These are phyloP conservation scores for Cicer bijugum DNA, from an alignment of 306 rosid species.

Conservation along the genomic window DNA sequence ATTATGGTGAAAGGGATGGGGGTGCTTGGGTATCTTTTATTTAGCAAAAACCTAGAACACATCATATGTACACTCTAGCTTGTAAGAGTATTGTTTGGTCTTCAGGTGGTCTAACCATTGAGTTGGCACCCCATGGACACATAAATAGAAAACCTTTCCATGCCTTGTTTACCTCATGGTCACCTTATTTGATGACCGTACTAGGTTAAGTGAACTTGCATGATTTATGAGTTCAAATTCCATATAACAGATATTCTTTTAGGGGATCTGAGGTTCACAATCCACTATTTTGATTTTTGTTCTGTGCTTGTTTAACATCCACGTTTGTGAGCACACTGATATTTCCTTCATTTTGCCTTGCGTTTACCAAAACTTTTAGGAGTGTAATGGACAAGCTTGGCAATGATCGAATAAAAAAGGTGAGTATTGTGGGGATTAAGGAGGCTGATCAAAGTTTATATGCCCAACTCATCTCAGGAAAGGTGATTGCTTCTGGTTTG, in stretches of 20 bases:
- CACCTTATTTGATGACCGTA: constrained; percentile 1
- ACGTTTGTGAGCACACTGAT: constrained; percentile 40
- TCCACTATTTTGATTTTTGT: constrained; percentile 20
- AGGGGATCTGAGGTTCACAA: constrained; percentile 32
- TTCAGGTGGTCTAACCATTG: constrained; percentile 5
- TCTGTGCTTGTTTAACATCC: constrained; percentile 37
- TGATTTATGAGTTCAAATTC: constrained; percentile 13
- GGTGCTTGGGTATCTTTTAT: constrained; percentile 17
- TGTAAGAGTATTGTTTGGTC: constrained; percentile 10
- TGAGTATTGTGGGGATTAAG: constrained; percentile 68
- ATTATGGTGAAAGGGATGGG: constrained; percentile 14
- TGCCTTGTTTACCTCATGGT: not conserved
- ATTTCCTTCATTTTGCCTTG: constrained; percentile 35
- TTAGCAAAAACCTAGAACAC: constrained; percentile 20
- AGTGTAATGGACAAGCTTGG: constrained; percentile 77
- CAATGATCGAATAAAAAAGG: constrained; percentile 63
- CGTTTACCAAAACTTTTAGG: constrained; percentile 52
- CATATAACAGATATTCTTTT: constrained; percentile 26
- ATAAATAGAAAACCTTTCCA: constrained; percentile 13
- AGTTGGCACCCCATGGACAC: no score
- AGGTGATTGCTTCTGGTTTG: constrained; percentile 60
- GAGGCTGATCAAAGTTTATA: constrained; percentile 82
- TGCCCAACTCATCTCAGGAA: constrained; percentile 59
- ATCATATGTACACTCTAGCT: constrained; percentile 1
- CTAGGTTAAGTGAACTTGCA: constrained; percentile 17